Evolutionary conservation across 306 rosid species (phyloP).

Genomic region (Lotus japonicus): DNA sequence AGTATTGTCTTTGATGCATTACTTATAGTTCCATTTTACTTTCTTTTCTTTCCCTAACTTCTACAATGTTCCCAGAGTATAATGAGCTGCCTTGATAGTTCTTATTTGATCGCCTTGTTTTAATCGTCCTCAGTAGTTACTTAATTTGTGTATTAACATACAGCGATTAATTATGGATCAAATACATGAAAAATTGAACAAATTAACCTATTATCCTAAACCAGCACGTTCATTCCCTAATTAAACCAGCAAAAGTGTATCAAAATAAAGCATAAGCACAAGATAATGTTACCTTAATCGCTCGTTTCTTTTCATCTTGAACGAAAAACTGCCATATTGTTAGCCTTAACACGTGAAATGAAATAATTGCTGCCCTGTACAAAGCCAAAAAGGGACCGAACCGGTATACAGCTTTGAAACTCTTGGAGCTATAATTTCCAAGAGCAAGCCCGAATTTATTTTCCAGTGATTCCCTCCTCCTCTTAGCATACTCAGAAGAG

Average conservation of each 20-base stretch:
- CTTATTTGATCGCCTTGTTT: not conserved
- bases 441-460: slow-evolving; percentile 69
- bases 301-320: slow-evolving; percentile 64
- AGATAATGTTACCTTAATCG: slow-evolving; percentile 53
- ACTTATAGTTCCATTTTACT: not conserved
- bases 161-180: not conserved
- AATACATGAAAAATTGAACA: not conserved
- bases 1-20: not conserved
- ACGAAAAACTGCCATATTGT: slow-evolving; percentile 63
- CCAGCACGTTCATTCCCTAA: not conserved
- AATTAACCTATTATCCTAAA: not conserved
- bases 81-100: not conserved
- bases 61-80: not conserved
- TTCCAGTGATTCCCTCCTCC: slow-evolving; percentile 83
- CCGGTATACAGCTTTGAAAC: slow-evolving; percentile 48
- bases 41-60: not conserved
- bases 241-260: not conserved
- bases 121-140: not conserved
- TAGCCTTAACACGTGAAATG: slow-evolving; percentile 74
- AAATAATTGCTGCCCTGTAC: slow-evolving; percentile 83
- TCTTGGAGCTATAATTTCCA: slow-evolving; percentile 60
- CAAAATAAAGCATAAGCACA: slow-evolving; percentile 5
- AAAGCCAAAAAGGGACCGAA: slow-evolving; percentile 86
- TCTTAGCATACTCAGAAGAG: slow-evolving; percentile 84
- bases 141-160: not conserved